These are phyloP conservation scores for Chenopodium suecicum DNA, from an alignment of 148 eudicot genomes.

Conservation along the genomic window DNA sequence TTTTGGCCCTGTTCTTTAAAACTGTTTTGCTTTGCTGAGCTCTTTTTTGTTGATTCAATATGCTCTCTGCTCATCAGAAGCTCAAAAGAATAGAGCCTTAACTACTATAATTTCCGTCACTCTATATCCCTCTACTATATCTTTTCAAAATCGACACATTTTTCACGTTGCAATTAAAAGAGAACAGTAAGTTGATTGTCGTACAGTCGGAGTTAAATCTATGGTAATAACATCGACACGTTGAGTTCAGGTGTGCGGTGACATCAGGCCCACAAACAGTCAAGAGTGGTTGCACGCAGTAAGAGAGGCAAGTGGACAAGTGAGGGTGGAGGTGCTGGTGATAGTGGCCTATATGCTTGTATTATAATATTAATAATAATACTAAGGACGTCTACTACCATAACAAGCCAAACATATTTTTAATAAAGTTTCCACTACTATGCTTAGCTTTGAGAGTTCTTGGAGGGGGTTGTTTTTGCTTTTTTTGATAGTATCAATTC, in stretches of 20 bases:
- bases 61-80: too few species aligned
- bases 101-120: too few species aligned
- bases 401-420: slow-evolving; percentile 37
- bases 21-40: too few species aligned
- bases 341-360: slow-evolving; percentile 45
- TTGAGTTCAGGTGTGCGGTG: slow-evolving; percentile 5
- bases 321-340: slow-evolving; percentile 48
- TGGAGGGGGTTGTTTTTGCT: slow-evolving; percentile 23
- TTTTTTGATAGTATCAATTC: slow-evolving; percentile 31
- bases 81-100: too few species aligned
- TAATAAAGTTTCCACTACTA: slow-evolving; percentile 38
- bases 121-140: too few species aligned
- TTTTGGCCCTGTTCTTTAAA: too few species aligned
- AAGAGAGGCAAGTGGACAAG: slow-evolving; percentile 47
- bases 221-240: not conserved
- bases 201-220: too few species aligned
- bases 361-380: slow-evolving; percentile 17
- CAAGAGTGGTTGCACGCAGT: slow-evolving; percentile 11
- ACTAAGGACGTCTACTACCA: slow-evolving; percentile 36
- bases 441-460: not conserved
- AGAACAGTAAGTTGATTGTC: too few species aligned
- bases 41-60: too few species aligned
- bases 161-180: too few species aligned
- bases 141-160: too few species aligned
- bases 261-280: slow-evolving; percentile 21